Percentiles rank a stretch among this genome's conserved stretches.
These are phyloP conservation scores for Clavaria fumosa DNA, from an alignment of 768 basidiomycete species.

Conservation along the genomic window DNA sequence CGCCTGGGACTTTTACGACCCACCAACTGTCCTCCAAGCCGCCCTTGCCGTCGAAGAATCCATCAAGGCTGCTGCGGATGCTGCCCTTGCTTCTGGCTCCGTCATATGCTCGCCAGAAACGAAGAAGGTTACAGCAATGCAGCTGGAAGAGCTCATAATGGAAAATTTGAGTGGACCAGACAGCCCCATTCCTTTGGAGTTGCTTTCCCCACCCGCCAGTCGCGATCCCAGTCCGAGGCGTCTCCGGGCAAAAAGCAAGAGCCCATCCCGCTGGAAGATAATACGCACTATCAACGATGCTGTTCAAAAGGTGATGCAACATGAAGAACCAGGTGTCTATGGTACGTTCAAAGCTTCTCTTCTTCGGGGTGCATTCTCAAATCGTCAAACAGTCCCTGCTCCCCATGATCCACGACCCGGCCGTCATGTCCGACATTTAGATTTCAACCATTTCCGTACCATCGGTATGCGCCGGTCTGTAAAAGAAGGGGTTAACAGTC, in stretches of 20 bases:
- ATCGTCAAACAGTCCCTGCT: slow-evolving; percentile 36
- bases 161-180: slow-evolving; percentile 48
- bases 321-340: slow-evolving; percentile 52
- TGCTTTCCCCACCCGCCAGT: slow-evolving; percentile 65
- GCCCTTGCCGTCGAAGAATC: slow-evolving; percentile 34
- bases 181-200: slow-evolving; percentile 52
- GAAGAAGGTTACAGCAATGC: slow-evolving; percentile 29
- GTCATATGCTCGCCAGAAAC: no score
- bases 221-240: slow-evolving; percentile 74
- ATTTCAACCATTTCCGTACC: slow-evolving; percentile 94
- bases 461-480: slow-evolving; percentile 91
- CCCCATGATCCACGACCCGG: slow-evolving; percentile 60
- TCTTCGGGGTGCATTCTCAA: slow-evolving; percentile 3
- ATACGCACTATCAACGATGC: slow-evolving; percentile 67
- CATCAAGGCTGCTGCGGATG: slow-evolving; percentile 49
- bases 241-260: slow-evolving; percentile 59
- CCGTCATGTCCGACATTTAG: slow-evolving; percentile 71
- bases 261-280: slow-evolving; percentile 74
- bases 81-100: slow-evolving; percentile 35
- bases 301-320: slow-evolving; percentile 53
- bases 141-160: slow-evolving; percentile 45
- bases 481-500: slow-evolving; percentile 75
- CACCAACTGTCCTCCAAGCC: slow-evolving; percentile 31
- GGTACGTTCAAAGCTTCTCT: no score
- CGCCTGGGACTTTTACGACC: slow-evolving; percentile 54